phyloP scores from a whole-genome alignment of 768 basidiomycete genomes.

The Leccinum subgranulosum region DNA sequence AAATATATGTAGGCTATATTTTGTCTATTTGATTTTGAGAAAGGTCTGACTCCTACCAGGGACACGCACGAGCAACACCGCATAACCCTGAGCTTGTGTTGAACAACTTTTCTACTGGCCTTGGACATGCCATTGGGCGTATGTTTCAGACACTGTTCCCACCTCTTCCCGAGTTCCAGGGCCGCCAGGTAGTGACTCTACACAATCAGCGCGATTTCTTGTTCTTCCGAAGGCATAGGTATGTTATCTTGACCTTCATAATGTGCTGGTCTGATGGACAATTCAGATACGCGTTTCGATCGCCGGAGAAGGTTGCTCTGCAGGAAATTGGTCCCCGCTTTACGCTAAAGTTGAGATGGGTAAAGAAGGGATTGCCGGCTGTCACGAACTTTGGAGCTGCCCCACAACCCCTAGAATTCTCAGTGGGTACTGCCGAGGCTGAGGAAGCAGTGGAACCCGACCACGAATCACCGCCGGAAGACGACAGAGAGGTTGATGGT shows the following conservation, averaged over 20 bases:
- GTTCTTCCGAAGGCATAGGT: constrained; percentile 96
- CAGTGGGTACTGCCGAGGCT: constrained; percentile 33
- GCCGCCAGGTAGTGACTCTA: constrained; percentile 93
- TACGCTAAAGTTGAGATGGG: constrained; percentile 87
- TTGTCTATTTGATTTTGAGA: neutral
- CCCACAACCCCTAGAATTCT: constrained; percentile 55
- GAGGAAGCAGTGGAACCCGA: constrained; percentile 21
- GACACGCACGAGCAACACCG: constrained; percentile 88
- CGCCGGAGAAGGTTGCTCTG: constrained; percentile 83
- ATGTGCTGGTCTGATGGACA: constrained; percentile 6
- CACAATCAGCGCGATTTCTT: constrained; percentile 98
- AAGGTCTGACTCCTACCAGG: constrained; percentile 42
- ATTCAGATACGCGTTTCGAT: constrained; percentile 84
- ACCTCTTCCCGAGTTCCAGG: constrained; percentile 91
- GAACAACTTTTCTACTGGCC: constrained; percentile 89
- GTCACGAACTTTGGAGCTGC: constrained; percentile 67
- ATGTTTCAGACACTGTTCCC: constrained; percentile 98
- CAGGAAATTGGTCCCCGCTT: constrained; percentile 99
- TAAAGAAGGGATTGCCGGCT: constrained; percentile 85
- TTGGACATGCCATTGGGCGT: constrained; percentile 90
- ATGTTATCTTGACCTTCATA: constrained; percentile 18
- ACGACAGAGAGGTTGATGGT: constrained; percentile 10
- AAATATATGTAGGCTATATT: constrained; percentile 67
- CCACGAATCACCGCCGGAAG: constrained; percentile 16
- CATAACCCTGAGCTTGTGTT: constrained; percentile 95